Base-by-base conservation (phyloP, 2,329 filamentous ascomycete species). In the Thielaviopsis euricoi region DNA sequence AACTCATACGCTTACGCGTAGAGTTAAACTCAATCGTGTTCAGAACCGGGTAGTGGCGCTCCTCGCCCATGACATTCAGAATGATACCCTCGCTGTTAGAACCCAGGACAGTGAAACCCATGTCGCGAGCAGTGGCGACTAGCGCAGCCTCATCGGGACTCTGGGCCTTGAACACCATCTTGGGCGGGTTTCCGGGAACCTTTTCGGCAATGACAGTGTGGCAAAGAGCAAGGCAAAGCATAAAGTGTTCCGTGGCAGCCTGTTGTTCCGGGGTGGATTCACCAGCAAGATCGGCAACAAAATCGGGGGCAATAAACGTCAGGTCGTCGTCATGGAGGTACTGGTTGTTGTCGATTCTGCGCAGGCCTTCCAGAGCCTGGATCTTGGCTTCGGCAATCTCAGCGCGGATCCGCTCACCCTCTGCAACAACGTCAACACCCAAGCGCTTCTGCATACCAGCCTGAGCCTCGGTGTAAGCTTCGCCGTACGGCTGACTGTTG, bases 11-110 rank as follows among this genome's bases (percentile, higher is more conserved):
- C 73, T 98, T 98, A 66, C 93, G 81, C 21, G 70, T 73, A 1
- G 93, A 97, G 72, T 97, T 97, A 75, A 98, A 98, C 68, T 98
- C 93, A 43, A 98, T 84, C 0, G 87, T 95, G 70, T 95, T 97
- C 53, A 98, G 79, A 33, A 98, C 85, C 17, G 83, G 84, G 68
- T 93, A 98, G 61, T 85, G 82, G 52, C 82, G 80, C 64, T 97
- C 89, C 65, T 89, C 79, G 53, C 93, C 94, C 74, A 94, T 80
- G 6, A 95, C 78, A 63, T 95, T 95, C 57, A 98, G 67, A 56
- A 87, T 81, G 62, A 98, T 86, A 56, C 88, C 87, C 62, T 95
- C 87, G 43, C 81, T 78, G 2, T 85, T 82, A 61, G 84, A 81
- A 23, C 89, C 89, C 13, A 97, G 78, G 6, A 97, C 88, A 1